These are phyloP conservation scores for Candida fluviatilis DNA, from an alignment of 805 yeast genomes.

Conservation along the genomic window DNA sequence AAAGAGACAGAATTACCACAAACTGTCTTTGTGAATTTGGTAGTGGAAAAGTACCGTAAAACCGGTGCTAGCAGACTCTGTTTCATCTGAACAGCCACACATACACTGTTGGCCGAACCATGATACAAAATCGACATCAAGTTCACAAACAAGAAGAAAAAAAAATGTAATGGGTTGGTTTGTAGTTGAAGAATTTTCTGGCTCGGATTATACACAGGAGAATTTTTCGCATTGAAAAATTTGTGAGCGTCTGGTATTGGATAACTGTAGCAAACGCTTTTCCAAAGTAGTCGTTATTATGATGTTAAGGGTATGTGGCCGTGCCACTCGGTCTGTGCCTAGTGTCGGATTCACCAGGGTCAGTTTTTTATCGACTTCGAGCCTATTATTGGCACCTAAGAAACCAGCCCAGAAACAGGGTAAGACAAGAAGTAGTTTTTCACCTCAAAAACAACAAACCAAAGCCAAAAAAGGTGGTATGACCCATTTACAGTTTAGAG, in stretches of 20 bases:
- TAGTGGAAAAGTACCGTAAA: no score
- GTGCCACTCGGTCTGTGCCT: conserved; percentile 1
- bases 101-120: not conserved
- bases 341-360: conserved; percentile 1
- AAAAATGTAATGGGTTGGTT: not conserved
- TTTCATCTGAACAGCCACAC: no score
- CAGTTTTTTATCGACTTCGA: conserved; percentile 11
- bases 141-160: not conserved
- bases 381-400: conserved; percentile 12
- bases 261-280: not conserved
- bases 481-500: conserved; percentile 36
- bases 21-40: no score
- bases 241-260: not conserved
- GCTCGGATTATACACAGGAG: not conserved
- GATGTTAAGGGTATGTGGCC: conserved; percentile 4
- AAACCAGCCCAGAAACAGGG: conserved; percentile 18
- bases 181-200: conserved; percentile 1
- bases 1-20: no score
- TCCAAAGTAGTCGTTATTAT: not conserved
- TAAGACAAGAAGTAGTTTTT: conserved; percentile 13
- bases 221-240: conserved; percentile 1
- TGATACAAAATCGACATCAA: not conserved
- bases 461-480: conserved; percentile 36
- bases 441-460: conserved; percentile 6
- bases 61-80: no score